phyloP scores from a whole-genome alignment of 139 green algal species.

The Deuterostichococcus epilithicus region DNA sequence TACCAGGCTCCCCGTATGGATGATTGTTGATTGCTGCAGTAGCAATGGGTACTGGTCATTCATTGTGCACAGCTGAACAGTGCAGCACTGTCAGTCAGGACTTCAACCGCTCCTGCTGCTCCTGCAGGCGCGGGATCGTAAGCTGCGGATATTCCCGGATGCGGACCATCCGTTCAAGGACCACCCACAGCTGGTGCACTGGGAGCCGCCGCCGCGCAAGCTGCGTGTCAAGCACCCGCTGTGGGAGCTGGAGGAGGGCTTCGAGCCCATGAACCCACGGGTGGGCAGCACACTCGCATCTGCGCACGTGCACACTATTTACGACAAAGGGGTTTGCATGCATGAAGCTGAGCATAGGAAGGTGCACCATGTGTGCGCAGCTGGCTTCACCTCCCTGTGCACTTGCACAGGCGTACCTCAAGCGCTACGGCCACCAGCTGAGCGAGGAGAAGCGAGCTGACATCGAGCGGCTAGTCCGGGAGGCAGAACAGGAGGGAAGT shows the following conservation, averaged over 20 bases:
- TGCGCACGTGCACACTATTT: too few species aligned
- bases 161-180: constrained; percentile 63
- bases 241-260: constrained; percentile 59
- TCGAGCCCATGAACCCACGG: constrained; percentile 70
- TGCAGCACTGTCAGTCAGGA: too few species aligned
- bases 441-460: neutral
- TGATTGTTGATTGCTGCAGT: neutral
- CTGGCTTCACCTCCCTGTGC: neutral
- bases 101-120: neutral
- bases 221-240: constrained; percentile 51
- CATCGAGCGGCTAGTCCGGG: neutral
- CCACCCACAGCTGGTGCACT: constrained; percentile 54
- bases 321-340: too few species aligned
- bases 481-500: neutral
- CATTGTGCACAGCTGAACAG: too few species aligned
- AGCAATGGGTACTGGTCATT: neutral
- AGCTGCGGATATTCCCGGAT: constrained; percentile 78
- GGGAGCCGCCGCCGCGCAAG: constrained; percentile 46
- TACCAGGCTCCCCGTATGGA: neutral
- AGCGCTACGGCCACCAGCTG: constrained; percentile 37
- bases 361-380: neutral
- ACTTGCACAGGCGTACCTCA: constrained; percentile 24
- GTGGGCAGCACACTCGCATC: neutral
- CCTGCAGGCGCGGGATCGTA: constrained; percentile 52
- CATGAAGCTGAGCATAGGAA: too few species aligned